Evolutionary conservation across 208 protist species (phyloP).

Genomic region (Trypanosoma congolense): DNA sequence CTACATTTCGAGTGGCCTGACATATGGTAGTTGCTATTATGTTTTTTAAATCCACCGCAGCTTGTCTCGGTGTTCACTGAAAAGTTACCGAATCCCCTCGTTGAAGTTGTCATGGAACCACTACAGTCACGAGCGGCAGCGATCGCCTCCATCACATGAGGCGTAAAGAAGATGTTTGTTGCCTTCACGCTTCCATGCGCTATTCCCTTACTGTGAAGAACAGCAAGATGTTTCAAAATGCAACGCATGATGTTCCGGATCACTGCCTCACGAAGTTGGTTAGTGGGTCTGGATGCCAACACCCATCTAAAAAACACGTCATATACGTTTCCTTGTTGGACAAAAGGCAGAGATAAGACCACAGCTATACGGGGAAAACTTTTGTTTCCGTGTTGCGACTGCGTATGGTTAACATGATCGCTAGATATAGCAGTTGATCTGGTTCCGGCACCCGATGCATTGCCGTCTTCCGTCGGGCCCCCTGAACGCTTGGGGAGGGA

Average conservation of each 20-base stretch:
- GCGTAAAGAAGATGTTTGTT: conserved; percentile 62
- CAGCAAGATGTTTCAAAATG: conserved; percentile 46
- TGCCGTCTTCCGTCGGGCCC: too few relatives aligned
- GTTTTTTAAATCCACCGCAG: background rate
- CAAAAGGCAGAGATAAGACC: conserved; percentile 39
- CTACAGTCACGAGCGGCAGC: background rate
- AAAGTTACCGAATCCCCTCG: background rate
- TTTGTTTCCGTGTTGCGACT: background rate
- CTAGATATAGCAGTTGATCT: background rate
- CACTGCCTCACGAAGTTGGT: conserved; percentile 45
- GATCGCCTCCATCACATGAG: conserved; percentile 37
- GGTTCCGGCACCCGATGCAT: background rate
- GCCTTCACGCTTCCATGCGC: conserved; percentile 65
- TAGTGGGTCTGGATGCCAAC: conserved; percentile 19
- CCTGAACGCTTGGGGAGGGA: too few relatives aligned
- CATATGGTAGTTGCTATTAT: background rate
- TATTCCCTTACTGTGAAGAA: conserved; percentile 42
- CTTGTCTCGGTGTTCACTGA: background rate
- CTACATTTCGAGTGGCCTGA: background rate
- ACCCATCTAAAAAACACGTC: conserved; percentile 43
- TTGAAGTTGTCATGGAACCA: background rate
- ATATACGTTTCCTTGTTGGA: conserved; percentile 49
- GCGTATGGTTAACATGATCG: background rate
- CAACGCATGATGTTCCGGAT: conserved; percentile 59
- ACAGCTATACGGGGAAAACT: conserved; percentile 13